phyloP scores from a whole-genome alignment of 179 eudicot genomes.

The Silene vulgaris region DNA sequence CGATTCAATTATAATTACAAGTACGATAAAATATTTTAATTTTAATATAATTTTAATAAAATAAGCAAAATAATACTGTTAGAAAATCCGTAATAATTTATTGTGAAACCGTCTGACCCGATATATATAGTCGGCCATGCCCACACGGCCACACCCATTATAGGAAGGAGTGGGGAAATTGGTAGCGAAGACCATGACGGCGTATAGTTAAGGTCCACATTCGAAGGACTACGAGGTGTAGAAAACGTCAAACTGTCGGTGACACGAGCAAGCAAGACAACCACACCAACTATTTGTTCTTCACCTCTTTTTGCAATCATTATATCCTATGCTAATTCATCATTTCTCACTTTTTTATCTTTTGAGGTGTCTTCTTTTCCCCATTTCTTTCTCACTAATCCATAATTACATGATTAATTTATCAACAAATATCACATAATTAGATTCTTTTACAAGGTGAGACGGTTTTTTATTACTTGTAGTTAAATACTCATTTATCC shows the following conservation, averaged over 20 bases:
- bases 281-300: slow-evolving; percentile 5
- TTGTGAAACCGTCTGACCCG: neutral
- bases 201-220: neutral
- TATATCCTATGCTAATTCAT: neutral
- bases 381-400: neutral
- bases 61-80: too few relatives aligned
- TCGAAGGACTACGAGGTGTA: neutral
- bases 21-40: too few relatives aligned
- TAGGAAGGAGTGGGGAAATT: neutral
- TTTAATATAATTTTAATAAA: too few relatives aligned
- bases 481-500: too few relatives aligned
- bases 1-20: too few relatives aligned
- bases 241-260: slow-evolving; percentile 24
- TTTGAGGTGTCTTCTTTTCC: slow-evolving; percentile 21
- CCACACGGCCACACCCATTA: neutral
- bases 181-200: neutral
- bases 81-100: too few relatives aligned
- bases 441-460: too few relatives aligned
- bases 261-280: slow-evolving; percentile 21
- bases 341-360: neutral
- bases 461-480: too few relatives aligned
- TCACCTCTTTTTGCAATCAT: neutral
- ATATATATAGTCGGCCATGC: neutral
- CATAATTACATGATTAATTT: neutral
- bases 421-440: too few relatives aligned